These are phyloP conservation scores for Rubroshorea leprosula DNA, from an alignment of 345 rosid species.

Conservation along the genomic window DNA sequence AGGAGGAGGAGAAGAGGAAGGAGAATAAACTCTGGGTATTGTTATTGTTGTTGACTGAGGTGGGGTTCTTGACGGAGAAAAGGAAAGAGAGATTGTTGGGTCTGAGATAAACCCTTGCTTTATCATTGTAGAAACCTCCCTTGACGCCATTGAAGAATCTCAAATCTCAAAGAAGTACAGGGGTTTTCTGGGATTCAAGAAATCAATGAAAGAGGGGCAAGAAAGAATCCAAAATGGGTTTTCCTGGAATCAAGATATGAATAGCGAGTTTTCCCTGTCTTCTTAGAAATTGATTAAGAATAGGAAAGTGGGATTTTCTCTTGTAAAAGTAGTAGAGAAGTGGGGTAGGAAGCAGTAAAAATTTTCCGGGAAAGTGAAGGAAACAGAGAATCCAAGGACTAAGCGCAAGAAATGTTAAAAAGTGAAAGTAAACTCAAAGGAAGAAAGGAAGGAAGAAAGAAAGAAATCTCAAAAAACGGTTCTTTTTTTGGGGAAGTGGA, in stretches of 20 bases:
- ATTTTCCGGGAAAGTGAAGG: constrained; percentile 14
- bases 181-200: constrained; percentile 7
- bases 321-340: constrained; percentile 11
- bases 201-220: not conserved
- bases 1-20: constrained; percentile 41
- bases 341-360: constrained; percentile 4
- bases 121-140: constrained; percentile 75
- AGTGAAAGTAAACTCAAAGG: not conserved
- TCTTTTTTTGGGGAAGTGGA: not conserved
- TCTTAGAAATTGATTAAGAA: not conserved
- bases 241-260: not conserved
- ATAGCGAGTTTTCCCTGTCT: not conserved
- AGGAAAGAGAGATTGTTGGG: constrained; percentile 42
- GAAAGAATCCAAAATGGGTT: not conserved
- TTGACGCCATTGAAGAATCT: constrained; percentile 48
- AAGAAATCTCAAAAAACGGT: constrained; percentile 12
- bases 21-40: constrained; percentile 26
- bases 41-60: constrained; percentile 4
- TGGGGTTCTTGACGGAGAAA: constrained; percentile 54
- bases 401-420: not conserved
- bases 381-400: constrained; percentile 41
- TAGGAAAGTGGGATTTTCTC: not conserved
- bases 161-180: not conserved
- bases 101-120: constrained; percentile 76
- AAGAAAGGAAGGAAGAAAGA: too few relatives aligned